Evolutionary conservation across 768 basidiomycete genomes (phyloP).

Genomic region (Russula foetens): DNA sequence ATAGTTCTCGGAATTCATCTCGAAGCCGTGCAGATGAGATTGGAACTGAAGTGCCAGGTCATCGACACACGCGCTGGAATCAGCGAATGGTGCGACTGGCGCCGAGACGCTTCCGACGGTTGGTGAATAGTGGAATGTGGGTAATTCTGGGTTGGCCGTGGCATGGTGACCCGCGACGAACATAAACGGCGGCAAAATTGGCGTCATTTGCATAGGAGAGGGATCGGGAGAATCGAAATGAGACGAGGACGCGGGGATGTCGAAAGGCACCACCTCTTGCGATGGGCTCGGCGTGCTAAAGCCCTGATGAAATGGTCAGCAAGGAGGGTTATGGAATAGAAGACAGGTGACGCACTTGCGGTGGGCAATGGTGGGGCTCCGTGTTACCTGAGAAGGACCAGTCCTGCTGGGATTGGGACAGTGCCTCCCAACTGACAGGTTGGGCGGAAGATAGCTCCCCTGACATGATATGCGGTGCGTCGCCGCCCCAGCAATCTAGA

Average conservation of each 20-base stretch:
- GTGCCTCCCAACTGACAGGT: background rate
- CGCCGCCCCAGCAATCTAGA: background rate
- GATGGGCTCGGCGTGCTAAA: background rate
- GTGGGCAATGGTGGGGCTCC: background rate
- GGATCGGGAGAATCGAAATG: constrained; percentile 14
- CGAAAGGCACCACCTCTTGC: background rate
- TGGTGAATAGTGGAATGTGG: background rate
- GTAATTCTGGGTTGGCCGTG: background rate
- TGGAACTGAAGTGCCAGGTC: background rate
- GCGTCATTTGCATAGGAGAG: background rate
- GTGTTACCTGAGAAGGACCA: background rate
- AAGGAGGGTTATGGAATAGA: background rate
- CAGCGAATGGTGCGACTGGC: background rate
- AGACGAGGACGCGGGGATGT: background rate
- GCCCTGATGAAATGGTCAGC: background rate
- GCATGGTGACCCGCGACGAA: background rate
- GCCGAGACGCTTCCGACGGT: background rate
- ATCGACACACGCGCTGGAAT: background rate
- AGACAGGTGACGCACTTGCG: background rate
- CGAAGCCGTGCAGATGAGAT: background rate
- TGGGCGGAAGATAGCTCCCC: background rate
- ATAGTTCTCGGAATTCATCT: background rate
- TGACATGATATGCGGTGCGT: background rate
- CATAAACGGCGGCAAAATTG: constrained; percentile 2
- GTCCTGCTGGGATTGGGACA: background rate